phyloP scores from a whole-genome alignment of 805 yeast genomes.

The Candida berthetii region DNA sequence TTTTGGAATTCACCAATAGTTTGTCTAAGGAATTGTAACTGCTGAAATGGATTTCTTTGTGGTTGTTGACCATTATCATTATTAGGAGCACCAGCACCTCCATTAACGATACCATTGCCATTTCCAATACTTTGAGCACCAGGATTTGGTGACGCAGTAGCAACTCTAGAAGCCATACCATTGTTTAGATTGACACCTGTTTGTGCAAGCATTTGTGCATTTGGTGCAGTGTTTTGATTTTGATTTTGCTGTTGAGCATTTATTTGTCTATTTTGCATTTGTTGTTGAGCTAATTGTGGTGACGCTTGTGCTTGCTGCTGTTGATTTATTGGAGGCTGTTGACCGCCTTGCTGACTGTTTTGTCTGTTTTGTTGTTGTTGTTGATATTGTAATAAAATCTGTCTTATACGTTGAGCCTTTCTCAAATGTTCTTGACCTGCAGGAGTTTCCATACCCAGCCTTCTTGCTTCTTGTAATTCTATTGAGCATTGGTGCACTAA shows the following conservation, averaged over 20 bases:
- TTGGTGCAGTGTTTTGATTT: slow-evolving; percentile 2
- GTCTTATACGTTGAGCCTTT: slow-evolving; percentile 60
- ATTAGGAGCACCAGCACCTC: too few species aligned
- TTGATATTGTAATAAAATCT: slow-evolving; percentile 49
- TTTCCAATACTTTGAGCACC: neutral
- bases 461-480: slow-evolving; percentile 57
- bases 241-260: slow-evolving; percentile 4
- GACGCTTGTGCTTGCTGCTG: slow-evolving; percentile 3
- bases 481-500: slow-evolving; percentile 52
- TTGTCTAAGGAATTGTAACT: slow-evolving; percentile 37
- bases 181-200: neutral
- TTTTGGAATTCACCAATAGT: slow-evolving; percentile 43
- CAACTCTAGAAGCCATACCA: neutral
- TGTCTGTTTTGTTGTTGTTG: slow-evolving; percentile 27
- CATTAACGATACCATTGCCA: slow-evolving; percentile 8
- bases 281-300: slow-evolving; percentile 1
- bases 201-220: slow-evolving; percentile 1
- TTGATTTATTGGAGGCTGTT: slow-evolving; percentile 10
- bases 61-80: too few species aligned
- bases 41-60: slow-evolving; percentile 17
- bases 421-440: slow-evolving; percentile 57
- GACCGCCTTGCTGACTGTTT: slow-evolving; percentile 17
- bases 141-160: neutral
- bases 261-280: neutral
- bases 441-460: slow-evolving; percentile 51